Evolutionary conservation across 2,329 filamentous ascomycete species (phyloP).

Genomic region (Trichoderma arundinaceum): DNA sequence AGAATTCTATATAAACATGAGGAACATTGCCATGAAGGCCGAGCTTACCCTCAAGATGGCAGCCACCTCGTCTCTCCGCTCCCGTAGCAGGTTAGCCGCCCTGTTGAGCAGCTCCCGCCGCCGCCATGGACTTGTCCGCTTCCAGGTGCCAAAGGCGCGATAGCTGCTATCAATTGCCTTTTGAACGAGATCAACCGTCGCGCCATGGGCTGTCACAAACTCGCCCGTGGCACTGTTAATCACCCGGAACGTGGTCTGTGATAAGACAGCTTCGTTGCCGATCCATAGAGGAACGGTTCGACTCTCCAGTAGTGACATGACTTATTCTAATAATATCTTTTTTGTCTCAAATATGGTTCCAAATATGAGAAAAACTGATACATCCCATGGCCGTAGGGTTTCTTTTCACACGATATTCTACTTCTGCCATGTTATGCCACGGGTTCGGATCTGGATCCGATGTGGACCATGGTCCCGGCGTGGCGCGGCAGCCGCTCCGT

Average conservation of each 20-base stretch:
- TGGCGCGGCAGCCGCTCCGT: no score
- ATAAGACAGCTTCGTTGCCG: neutral
- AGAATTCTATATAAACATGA: neutral
- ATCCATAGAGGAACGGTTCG: slow-evolving; percentile 1
- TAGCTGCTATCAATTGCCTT: neutral
- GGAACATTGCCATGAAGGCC: neutral
- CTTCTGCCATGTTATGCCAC: no score
- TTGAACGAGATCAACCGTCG: neutral
- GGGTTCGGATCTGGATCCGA: no score
- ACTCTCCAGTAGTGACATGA: neutral
- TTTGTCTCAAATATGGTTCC: neutral
- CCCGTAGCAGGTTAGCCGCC: neutral
- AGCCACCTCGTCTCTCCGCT: neutral
- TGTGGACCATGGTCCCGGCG: no score
- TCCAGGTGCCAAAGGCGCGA: neutral
- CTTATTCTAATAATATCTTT: neutral
- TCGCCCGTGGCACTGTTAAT: neutral
- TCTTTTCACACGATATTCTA: no score
- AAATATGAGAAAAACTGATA: neutral
- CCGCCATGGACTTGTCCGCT: neutral
- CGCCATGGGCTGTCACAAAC: neutral
- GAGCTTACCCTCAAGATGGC: neutral
- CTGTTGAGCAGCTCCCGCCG: neutral
- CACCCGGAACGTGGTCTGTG: neutral
- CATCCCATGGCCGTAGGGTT: neutral